Base-by-base conservation (phyloP, 164 flowering plant species). In the Annona cherimola region DNA sequence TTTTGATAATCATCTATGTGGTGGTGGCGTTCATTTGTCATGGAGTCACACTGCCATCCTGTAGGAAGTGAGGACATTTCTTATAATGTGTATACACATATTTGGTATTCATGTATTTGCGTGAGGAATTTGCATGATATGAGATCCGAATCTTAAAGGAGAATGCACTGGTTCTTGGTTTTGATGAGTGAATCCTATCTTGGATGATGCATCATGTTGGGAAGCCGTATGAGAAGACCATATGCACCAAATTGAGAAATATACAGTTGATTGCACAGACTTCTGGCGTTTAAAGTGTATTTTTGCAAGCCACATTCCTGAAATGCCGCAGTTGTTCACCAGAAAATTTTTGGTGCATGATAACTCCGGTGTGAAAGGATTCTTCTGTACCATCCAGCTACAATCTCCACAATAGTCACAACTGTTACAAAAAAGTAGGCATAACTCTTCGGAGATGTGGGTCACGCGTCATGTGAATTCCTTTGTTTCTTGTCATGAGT, bases 11-110 rank as follows among this genome's bases (percentile, higher is more conserved):
- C 50, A 54, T 88, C 11, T 88, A 87, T 71, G 66, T 83, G 42
- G 75, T 82, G 71, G 73, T 83, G 14, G 84, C 85, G 5, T 83
- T 84, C 66, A 66, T 78, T 59, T 87, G 92, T 72, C 82, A 78
- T 75, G 89, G 87, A 42, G 74, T 75, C 0, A 67, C 82, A 40
- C 77, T 87, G 39, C 84, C 81, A 43, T 77, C 87, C 60, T 88
- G 92, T 50, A 45, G 46, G 18, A 57, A 43, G 69, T 72, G 74
- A 72, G 35, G 41, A 45, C 43, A 9, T 40, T 18, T 40, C 12
- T 61, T 61, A 19, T 9, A 26, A 61, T 61, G 19, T n/a, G 40
- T 26, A 26, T 26, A 26, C 35, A 26, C 35, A 26, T 26, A 26
- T 9, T 2, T 50, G 14, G 57, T 50, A 50, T 50, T 9, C 14